Conservation (phyloP, 371 early-diverging fungal genomes). For the Mucor circinelloides region DNA sequence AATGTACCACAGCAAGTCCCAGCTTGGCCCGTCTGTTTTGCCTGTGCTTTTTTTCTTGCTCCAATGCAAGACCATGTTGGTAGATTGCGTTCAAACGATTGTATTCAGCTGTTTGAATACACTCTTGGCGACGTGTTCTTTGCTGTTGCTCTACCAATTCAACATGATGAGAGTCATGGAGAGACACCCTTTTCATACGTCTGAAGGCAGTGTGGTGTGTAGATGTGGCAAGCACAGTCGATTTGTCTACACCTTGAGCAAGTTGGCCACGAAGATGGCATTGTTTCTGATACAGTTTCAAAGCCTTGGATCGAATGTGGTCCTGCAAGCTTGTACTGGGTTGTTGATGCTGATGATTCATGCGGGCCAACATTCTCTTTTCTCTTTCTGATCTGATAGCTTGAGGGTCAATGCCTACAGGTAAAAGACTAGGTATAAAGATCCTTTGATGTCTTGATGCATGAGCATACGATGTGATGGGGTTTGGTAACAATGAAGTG, state of each 20-base stretch:
- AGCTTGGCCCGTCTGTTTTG: slow-evolving; percentile 67
- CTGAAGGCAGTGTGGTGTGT: slow-evolving; percentile 77
- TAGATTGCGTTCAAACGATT: slow-evolving; percentile 78
- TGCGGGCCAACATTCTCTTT: slow-evolving; percentile 56
- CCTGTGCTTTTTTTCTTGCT: slow-evolving; percentile 63
- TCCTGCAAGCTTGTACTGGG: neutral
- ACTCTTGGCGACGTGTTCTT: slow-evolving; percentile 79
- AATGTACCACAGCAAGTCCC: slow-evolving; percentile 75
- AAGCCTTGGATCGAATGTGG: slow-evolving; percentile 57
- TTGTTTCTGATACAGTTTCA: slow-evolving; percentile 77
- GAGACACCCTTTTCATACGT: slow-evolving; percentile 86
- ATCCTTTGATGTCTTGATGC: slow-evolving; percentile 71
- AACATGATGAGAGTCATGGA: slow-evolving; percentile 86
- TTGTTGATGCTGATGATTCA: slow-evolving; percentile 77
- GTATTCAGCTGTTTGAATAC: slow-evolving; percentile 77
- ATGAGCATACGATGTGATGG: slow-evolving; percentile 49
- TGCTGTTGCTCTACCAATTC: slow-evolving; percentile 89
- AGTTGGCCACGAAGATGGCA: slow-evolving; percentile 79
- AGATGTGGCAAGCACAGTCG: slow-evolving; percentile 77
- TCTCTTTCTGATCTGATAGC: slow-evolving; percentile 44
- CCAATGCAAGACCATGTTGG: slow-evolving; percentile 75
- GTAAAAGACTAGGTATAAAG: slow-evolving; percentile 76
- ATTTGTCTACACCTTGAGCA: slow-evolving; percentile 59
- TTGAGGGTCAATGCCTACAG: slow-evolving; percentile 77
- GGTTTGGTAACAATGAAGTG: slow-evolving; percentile 51